Conservation (phyloP, 352 stramenopile genomes). For the Aphanomyces euteiches region DNA sequence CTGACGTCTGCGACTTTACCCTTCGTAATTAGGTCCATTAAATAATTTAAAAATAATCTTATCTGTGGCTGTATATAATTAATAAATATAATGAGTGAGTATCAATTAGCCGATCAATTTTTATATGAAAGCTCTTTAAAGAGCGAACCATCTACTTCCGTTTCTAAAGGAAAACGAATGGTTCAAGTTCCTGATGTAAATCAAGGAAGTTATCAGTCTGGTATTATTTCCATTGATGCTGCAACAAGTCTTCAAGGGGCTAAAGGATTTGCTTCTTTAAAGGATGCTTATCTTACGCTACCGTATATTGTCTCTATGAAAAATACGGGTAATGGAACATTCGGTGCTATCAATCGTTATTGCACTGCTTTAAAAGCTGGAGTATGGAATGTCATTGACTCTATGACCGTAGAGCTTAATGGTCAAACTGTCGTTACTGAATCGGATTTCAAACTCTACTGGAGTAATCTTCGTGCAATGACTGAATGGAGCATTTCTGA, state of each 20-base stretch:
- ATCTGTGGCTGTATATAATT: slow-evolving; percentile 4
- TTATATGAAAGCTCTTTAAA: slow-evolving; percentile 16
- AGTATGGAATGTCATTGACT: slow-evolving; percentile 39
- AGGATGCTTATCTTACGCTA: slow-evolving; percentile 31
- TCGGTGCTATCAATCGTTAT: slow-evolving; percentile 31
- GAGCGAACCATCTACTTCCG: not conserved
- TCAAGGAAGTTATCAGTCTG: slow-evolving; percentile 31
- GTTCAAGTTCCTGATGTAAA: slow-evolving; percentile 27
- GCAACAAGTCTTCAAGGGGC: slow-evolving; percentile 31
- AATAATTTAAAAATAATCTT: slow-evolving; percentile 14
- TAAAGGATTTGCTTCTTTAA: slow-evolving; percentile 31
- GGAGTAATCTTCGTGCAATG: slow-evolving; percentile 37
- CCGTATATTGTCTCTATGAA: slow-evolving; percentile 32
- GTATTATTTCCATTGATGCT: slow-evolving; percentile 33
- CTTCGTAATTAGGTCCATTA: slow-evolving; percentile 19
- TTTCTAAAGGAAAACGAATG: slow-evolving; percentile 10
- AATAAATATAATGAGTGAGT: slow-evolving; percentile 14
- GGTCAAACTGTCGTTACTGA: slow-evolving; percentile 32
- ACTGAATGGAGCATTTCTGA: slow-evolving; percentile 32
- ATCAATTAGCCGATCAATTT: slow-evolving; percentile 23
- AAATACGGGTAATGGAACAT: slow-evolving; percentile 20
- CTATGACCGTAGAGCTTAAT: slow-evolving; percentile 33
- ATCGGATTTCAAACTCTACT: slow-evolving; percentile 33
- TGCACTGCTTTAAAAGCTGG: slow-evolving; percentile 33
- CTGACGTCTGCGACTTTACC: too few relatives aligned